Conservation (phyloP, 2,329 filamentous ascomycete species). For the Emmonsiellopsis sp. region DNA sequence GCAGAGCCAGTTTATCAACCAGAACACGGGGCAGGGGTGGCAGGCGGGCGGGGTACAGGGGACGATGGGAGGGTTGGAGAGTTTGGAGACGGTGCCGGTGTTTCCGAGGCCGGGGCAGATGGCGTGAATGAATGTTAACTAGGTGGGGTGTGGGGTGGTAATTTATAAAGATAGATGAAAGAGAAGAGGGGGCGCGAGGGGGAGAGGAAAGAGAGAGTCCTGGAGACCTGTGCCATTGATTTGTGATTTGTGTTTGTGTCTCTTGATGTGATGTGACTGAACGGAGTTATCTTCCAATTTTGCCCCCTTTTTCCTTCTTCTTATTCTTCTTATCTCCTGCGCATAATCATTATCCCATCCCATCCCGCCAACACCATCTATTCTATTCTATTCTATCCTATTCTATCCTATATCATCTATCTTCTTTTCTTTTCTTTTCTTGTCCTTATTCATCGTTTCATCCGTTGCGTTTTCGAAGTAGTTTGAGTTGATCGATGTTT, state of each 20-base stretch:
- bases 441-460: not conserved
- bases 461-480: too few species aligned
- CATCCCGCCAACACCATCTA: too few species aligned
- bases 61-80: conserved; percentile 68
- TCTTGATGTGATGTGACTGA: too few species aligned
- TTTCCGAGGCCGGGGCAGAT: conserved; percentile 68
- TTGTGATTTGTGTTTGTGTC: not conserved
- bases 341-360: too few species aligned
- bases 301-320: too few species aligned
- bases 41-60: conserved; percentile 62
- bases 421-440: too few species aligned
- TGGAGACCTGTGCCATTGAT: not conserved
- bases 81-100: conserved; percentile 68
- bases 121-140: conserved; percentile 4
- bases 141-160: not conserved
- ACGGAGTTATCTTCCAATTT: too few species aligned
- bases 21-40: conserved; percentile 81
- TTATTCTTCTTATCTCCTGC: too few species aligned
- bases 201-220: not conserved
- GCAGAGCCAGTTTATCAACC: conserved; percentile 82
- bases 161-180: not conserved
- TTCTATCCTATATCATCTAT: too few species aligned
- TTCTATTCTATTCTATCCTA: too few species aligned
- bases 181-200: too few species aligned
- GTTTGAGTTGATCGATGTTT: too few species aligned